Evolutionary conservation across 192 early-diverging fungal genomes (phyloP), one percentile per base, ranked within the genome.

Genomic region (Entomortierella lignicola): DNA sequence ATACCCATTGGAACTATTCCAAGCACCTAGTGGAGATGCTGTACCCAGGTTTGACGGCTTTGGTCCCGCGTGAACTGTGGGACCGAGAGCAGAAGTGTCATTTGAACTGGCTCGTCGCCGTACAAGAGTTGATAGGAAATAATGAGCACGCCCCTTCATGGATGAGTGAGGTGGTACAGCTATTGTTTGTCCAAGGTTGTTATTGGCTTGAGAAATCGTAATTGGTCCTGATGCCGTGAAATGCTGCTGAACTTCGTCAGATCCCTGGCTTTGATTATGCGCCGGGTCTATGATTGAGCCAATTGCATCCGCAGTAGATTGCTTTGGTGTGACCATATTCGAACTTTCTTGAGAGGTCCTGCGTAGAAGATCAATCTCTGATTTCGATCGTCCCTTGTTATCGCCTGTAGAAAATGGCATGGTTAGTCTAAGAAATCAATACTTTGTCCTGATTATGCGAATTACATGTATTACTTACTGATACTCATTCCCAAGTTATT

Each of bases 81-180:
- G 72, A n/a, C 59, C 60, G 2, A 57, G 44, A 7, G 44, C 32
- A 53, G 64, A 61, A n/a, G 52, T 62, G 29, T 77, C 72, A 20
- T 77, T 77, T 4, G 72, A 77, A 32, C 72, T 77, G 1, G 65
- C 60, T 23, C 65, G 34, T 17, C 72, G 50, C 37, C 66, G 60
- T 13, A 77, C 72, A 13, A 77, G 55, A 20, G 64, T 77, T 15
- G 72, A 57, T 32, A 77, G 54, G 41, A 77, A 77, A 50, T 77
- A 68, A 42, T 77, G 72, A 0, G 72, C 72, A 0, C 72, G 64
- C 25, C 72, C 72, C 8, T 77, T 77, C 72, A 77, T 77, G 23
- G 65, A 67, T 10, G 65, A 66, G 29, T 65, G 39, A 18, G 53
- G 6, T 4, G 61, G 71, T 23, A 48, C 31, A 11, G 63, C 60